Conservation (phyloP, 257 asterid genomes). For the Scutellaria baicalensis region DNA sequence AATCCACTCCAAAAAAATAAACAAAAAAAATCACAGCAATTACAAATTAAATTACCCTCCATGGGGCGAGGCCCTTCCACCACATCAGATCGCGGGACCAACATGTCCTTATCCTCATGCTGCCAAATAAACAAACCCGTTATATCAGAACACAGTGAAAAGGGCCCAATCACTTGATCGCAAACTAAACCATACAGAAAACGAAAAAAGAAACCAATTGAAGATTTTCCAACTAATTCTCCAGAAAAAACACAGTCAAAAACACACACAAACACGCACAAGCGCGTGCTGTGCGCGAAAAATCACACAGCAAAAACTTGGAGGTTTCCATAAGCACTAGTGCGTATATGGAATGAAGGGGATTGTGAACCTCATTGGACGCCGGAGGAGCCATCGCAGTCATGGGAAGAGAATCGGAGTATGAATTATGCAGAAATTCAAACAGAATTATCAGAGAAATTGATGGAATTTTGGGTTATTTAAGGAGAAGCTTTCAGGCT, state of each 20-base stretch:
- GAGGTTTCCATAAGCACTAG: constrained; percentile 2
- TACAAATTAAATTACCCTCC: constrained; percentile 46
- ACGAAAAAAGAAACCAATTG: background rate
- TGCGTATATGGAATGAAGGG: background rate
- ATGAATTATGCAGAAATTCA: background rate
- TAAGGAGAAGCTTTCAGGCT: constrained; percentile 5
- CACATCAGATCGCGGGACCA: constrained; percentile 63
- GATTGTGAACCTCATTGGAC: constrained; percentile 26
- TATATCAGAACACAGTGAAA: constrained; percentile 1
- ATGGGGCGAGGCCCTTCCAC: constrained; percentile 74
- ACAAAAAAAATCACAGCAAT: background rate
- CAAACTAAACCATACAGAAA: constrained; percentile 3
- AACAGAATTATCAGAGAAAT: background rate
- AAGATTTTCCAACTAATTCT: constrained; percentile 2
- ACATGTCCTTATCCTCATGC: constrained; percentile 79
- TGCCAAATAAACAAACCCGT: constrained; percentile 25
- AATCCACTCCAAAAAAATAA: background rate
- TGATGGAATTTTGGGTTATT: constrained; percentile 8
- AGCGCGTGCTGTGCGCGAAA: background rate
- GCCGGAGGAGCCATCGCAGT: constrained; percentile 28
- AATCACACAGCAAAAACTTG: background rate
- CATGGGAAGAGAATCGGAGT: constrained; percentile 6
- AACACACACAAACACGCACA: background rate
- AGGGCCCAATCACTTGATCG: constrained; percentile 27
- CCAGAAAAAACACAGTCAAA: background rate